Evolutionary conservation across 2,329 filamentous ascomycete species (phyloP).

Genomic region (Paracoccidioides brasiliensis): DNA sequence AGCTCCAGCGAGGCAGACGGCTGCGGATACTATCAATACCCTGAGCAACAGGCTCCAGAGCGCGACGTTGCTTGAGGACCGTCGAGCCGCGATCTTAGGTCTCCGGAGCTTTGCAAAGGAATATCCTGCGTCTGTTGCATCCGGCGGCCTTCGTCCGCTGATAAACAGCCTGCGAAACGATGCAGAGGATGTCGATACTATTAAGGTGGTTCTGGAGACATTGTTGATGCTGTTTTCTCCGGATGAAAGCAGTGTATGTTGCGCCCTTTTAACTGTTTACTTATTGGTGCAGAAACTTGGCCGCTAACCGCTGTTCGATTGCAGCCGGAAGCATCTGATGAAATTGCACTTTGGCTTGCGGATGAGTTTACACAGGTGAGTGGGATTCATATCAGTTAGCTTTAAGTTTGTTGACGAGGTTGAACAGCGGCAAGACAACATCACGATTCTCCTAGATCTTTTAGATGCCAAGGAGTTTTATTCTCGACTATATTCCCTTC

Average conservation of each 20-base stretch:
- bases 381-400: conserved; percentile 6
- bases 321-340: conserved; percentile 85
- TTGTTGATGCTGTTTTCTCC: conserved; percentile 81
- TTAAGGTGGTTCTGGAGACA: conserved; percentile 90
- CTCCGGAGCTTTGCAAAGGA: conserved; percentile 92
- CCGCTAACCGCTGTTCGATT: conserved; percentile 14
- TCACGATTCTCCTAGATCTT: conserved; percentile 77
- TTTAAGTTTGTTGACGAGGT: conserved; percentile 36
- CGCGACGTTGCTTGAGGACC: conserved; percentile 85
- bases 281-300: neutral
- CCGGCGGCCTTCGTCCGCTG: conserved; percentile 75
- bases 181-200: conserved; percentile 87
- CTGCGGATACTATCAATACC: conserved; percentile 83
- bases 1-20: conserved; percentile 90
- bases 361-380: conserved; percentile 89
- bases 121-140: conserved; percentile 90
- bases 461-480: conserved; percentile 82
- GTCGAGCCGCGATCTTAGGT: conserved; percentile 81
- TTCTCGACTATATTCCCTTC: conserved; percentile 77
- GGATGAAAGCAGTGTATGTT: conserved; percentile 46
- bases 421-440: conserved; percentile 76
- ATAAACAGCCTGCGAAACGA: conserved; percentile 79
- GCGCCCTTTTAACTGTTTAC: conserved; percentile 2
- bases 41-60: conserved; percentile 77
- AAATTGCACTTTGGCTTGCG: conserved; percentile 89